Base-by-base conservation (phyloP, 2,329 filamentous ascomycete genomes). In the Colletotrichum sp. region DNA sequence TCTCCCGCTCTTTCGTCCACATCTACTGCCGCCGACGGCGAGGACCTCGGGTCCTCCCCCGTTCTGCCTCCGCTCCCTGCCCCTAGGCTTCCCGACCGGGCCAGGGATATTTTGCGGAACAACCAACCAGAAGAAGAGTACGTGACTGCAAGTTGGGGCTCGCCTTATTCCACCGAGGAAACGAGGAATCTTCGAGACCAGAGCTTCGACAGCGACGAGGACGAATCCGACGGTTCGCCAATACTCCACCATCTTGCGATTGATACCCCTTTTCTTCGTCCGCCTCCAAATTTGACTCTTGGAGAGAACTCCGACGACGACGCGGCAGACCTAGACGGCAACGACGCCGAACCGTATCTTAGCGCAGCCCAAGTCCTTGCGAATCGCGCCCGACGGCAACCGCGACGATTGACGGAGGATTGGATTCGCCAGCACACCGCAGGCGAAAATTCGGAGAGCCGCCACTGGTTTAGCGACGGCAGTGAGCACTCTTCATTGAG, bases 341-440 rank as follows among this genome's bases (percentile, higher is more conserved):
- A 83, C 9, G 85, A 87, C 43, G 79, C 79, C 21, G 80, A 83
- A 24, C 80, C 76, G 71, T 87, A 86, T 26, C 84, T 87, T 68
- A 91, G 87, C 80, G 91, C 91, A 28, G 90, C 91, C 10, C 74
- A 77, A 58, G 91, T 93, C 28, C 89, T 93, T 77, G 91, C 90
- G 64, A 93, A 93, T 79, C 89, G 92, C 78, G 92, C 88, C 65
- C 85, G 92, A 81, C 86, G 92, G 82, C 88, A 90, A 71, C 86
- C 88, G 18, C 87, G 88, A 78, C 92, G 93, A 75, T 89, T 96
- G 70, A 95, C 94, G 1, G 94, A 96, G 83, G 94, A 96, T 87
- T 96, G 95, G 95, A 95, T 97, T 78, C 93, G 94, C 76, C 94
- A 95, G 77, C 95, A 96, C 81, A 93, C 95, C n/a, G 90, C 93